Conservation (phyloP, 768 basidiomycete species). For the Leccinum rimulosum region DNA sequence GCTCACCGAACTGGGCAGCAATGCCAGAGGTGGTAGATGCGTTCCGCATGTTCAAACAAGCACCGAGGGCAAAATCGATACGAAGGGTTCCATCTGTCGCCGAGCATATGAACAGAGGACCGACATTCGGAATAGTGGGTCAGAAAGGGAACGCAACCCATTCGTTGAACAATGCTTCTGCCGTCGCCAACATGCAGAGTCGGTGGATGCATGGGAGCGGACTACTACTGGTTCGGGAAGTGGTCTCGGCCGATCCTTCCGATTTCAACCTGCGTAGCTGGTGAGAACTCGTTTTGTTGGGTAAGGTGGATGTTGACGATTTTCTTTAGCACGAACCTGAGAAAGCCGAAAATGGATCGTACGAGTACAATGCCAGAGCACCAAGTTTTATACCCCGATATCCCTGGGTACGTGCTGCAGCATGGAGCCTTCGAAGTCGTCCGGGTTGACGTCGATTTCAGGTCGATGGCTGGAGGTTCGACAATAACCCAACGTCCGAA, state of each 20-base stretch:
- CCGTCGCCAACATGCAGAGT: slow-evolving; percentile 11
- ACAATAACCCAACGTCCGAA: background rate
- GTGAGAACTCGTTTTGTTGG: background rate
- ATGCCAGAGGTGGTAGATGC: slow-evolving; percentile 19
- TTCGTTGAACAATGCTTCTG: slow-evolving; percentile 11
- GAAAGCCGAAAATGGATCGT: background rate
- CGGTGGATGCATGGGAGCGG: slow-evolving; percentile 2
- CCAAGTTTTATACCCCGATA: slow-evolving; percentile 7
- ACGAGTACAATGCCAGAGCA: background rate
- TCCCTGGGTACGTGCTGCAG: background rate
- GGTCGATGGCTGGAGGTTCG: background rate
- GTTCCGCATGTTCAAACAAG: slow-evolving; percentile 15
- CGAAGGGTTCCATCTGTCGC: slow-evolving; percentile 9
- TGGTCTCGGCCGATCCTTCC: slow-evolving; percentile 13
- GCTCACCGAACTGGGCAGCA: slow-evolving; percentile 15
- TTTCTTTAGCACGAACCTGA: slow-evolving; percentile 6
- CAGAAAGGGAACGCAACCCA: slow-evolving; percentile 19
- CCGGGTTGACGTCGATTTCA: background rate
- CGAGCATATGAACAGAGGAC: slow-evolving; percentile 1
- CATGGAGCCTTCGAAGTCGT: background rate
- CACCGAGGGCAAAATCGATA: background rate
- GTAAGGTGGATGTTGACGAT: background rate
- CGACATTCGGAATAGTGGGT: slow-evolving; percentile 5
- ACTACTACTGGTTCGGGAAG: slow-evolving; percentile 13
- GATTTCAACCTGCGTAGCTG: slow-evolving; percentile 19